Evolutionary conservation across 345 rosid genomes (phyloP).

Genomic region (Salix viminalis): DNA sequence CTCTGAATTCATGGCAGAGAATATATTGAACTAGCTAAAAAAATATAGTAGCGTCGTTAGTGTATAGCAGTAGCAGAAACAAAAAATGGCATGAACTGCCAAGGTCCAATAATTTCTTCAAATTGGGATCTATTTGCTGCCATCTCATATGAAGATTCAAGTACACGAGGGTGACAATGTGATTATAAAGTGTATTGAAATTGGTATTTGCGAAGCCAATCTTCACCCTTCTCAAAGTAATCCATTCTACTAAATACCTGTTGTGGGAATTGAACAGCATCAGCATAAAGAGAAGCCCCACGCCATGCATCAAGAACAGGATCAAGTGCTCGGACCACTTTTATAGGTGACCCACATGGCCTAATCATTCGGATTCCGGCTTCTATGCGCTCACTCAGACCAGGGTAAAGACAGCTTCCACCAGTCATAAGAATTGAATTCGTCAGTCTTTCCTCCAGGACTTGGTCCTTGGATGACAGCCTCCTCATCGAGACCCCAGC

Average conservation of each 20-base stretch:
- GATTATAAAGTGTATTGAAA: conserved; percentile 45
- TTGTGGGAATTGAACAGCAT: conserved; percentile 44
- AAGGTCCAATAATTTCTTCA: not conserved
- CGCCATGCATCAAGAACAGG: conserved; percentile 96
- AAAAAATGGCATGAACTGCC: not conserved
- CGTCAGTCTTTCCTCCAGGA: conserved; percentile 56
- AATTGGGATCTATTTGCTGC: not conserved
- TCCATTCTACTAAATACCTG: conserved; percentile 67
- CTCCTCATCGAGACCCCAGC: conserved; percentile 69
- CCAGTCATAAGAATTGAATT: conserved; percentile 75
- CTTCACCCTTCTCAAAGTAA: conserved; percentile 87
- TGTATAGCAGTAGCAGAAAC: not conserved
- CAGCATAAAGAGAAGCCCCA: conserved; percentile 78
- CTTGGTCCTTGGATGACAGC: conserved; percentile 40
- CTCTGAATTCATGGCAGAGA: not conserved
- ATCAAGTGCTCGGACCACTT: conserved; percentile 60
- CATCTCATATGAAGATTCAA: not conserved
- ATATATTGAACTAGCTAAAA: not conserved
- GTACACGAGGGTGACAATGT: not conserved
- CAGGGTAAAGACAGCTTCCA: conserved; percentile 68
- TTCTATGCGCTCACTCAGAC: conserved; percentile 66
- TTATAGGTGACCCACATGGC: conserved; percentile 70
- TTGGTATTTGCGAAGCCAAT: conserved; percentile 80
- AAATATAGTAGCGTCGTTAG: not conserved
- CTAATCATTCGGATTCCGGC: conserved; percentile 75